These are phyloP conservation scores for Phytophthora multivora DNA, from an alignment of 352 stramenopile species.

Conservation along the genomic window DNA sequence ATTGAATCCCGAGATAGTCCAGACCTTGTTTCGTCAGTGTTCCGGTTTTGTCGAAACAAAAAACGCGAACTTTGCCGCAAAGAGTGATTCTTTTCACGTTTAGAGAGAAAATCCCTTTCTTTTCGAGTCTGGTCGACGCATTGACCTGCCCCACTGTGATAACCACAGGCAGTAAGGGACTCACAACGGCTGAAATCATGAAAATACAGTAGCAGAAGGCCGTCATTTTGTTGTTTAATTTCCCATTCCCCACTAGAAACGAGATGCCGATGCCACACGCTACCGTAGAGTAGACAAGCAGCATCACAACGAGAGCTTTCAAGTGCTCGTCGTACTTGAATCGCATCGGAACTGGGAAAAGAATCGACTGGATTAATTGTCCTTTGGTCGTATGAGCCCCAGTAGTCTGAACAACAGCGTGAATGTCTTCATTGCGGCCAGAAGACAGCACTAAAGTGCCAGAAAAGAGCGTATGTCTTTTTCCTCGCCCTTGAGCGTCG, in stretches of 20 bases:
- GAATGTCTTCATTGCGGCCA: constrained; percentile 45
- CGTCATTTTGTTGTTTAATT: constrained; percentile 59
- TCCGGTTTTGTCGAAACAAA: constrained; percentile 90
- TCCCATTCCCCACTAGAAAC: constrained; percentile 52
- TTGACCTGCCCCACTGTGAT: constrained; percentile 81
- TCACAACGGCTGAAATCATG: constrained; percentile 60
- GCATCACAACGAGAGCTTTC: constrained; percentile 60
- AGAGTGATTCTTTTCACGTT: constrained; percentile 76
- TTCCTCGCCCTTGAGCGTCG: constrained; percentile 38
- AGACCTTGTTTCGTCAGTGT: constrained; percentile 87
- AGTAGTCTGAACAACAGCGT: constrained; percentile 70
- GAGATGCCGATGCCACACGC: constrained; percentile 46
- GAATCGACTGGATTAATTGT: constrained; percentile 76
- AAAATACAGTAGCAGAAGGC: constrained; percentile 67
- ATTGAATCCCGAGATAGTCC: constrained; percentile 54
- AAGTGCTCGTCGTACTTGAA: constrained; percentile 91
- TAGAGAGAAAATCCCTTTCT: constrained; percentile 65
- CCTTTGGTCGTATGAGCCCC: constrained; percentile 75
- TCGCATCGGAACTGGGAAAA: constrained; percentile 74
- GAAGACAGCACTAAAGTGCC: constrained; percentile 64
- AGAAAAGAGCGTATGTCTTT: constrained; percentile 79
- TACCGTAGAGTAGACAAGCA: constrained; percentile 68
- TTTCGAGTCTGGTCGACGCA: constrained; percentile 57
- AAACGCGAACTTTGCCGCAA: constrained; percentile 81
- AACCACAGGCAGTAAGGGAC: constrained; percentile 77